Evolutionary conservation across 371 early-diverging fungal species (phyloP), one percentile per base, ranked within the genome.

Genomic region (Mycotypha africana): DNA sequence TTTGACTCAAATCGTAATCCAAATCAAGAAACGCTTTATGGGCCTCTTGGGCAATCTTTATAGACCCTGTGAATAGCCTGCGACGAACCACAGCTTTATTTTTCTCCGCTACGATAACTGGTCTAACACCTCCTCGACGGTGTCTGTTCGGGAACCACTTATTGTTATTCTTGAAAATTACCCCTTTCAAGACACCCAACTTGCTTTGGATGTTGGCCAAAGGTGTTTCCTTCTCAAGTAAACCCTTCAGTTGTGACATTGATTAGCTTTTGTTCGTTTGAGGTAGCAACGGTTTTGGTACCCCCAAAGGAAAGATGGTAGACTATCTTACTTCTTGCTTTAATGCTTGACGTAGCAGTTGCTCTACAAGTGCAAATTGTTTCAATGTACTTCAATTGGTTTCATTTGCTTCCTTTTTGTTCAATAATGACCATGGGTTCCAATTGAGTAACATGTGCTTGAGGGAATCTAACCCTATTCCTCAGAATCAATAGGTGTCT

Each of bases 291-390:
- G 25, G 25, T 24, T 22, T 22, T 4, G 22, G 9, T 39, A 24
- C 39, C 24, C n/a, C 39, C 39, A 39, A 24, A 39, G 39, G 15
- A 39, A 39, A 23, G 24, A 16, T n/a, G 39, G 39, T 39, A 39
- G 23, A 39, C 15, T 24, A 24, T 11, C 24, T n/a, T 21, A 39
- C 24, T 39, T 21, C 24, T 39, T 39, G 39, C 22, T 39, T 39
- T 24, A 39, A 14, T 22, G 22, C 39, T 23, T 39, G 19, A 2
- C 15, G 22, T 39, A 39, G 25, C n/a, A 23, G n/a, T 39, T 39
- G 22, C 15, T 39, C 39, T 14, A 39, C 39, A 24, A 22, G 25
- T 39, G 15, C 10, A 39, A 39, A 39, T 39, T 24, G 22, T 39
- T 24, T 21, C 25, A 39, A 24, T 39, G 24, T 23, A 5, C 24